Percentiles rank a stretch among this genome's conserved stretches.
These are phyloP conservation scores for Alopecurus myosuroides DNA, from an alignment of 176 grass and related monocot species.

Conservation along the genomic window DNA sequence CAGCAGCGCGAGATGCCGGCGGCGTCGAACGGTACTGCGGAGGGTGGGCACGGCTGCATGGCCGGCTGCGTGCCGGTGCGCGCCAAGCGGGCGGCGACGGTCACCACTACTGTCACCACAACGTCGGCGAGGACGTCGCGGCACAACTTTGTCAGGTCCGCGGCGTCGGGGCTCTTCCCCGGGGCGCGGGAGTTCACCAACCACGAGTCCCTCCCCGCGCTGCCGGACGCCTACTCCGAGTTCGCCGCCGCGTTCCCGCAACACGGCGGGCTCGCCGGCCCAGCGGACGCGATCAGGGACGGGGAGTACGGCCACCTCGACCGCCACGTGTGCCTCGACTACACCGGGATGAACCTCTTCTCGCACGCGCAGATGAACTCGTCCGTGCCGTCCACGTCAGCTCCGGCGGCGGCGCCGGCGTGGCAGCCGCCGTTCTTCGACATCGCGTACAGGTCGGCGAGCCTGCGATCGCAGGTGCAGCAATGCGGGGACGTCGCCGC, in stretches of 20 bases:
- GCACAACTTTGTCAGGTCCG: constrained; percentile 54
- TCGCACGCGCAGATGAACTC: constrained; percentile 81
- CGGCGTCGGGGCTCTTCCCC: constrained; percentile 50
- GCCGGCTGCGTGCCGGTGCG: constrained; percentile 44
- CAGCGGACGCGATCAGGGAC: constrained; percentile 51
- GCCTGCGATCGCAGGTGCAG: constrained; percentile 60
- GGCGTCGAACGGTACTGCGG: not conserved
- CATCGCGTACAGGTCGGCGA: constrained; percentile 71
- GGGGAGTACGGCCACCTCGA: constrained; percentile 65
- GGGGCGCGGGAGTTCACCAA: constrained; percentile 58
- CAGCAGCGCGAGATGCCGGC: constrained; percentile 29
- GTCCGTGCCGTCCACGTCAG: constrained; percentile 37
- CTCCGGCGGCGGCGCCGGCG: not conserved
- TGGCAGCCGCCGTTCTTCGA: constrained; percentile 84
- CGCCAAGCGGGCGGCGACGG: constrained; percentile 1
- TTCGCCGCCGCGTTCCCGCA: constrained; percentile 70
- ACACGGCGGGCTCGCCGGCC: constrained; percentile 37
- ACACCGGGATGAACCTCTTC: constrained; percentile 88
- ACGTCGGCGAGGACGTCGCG: constrained; percentile 52
- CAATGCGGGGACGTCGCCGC: constrained; percentile 29
- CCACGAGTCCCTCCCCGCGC: constrained; percentile 70
- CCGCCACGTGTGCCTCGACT: constrained; percentile 78
- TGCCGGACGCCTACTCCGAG: constrained; percentile 45
- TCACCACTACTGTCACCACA: not conserved
- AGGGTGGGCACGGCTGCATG: constrained; percentile 25